Conservation (phyloP, 768 basidiomycete species). For the Omphalotus guepiniiformis region DNA sequence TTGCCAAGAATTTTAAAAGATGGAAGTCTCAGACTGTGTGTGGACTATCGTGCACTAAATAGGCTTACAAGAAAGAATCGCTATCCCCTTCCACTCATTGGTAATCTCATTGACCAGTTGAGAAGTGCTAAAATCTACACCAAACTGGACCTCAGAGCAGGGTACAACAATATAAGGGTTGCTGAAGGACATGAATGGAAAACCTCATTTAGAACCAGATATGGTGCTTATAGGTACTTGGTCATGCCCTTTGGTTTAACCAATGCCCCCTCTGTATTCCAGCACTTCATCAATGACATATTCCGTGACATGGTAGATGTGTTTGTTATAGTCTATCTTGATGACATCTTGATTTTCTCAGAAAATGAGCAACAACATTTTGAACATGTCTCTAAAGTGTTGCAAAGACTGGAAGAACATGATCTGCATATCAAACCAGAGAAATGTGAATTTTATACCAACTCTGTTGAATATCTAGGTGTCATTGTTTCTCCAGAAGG, state of each 20-base stretch:
- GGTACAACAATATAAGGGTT: constrained; percentile 40
- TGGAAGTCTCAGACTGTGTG: constrained; percentile 13
- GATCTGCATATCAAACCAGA: constrained; percentile 19
- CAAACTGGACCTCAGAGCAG: constrained; percentile 35
- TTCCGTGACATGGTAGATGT: constrained; percentile 21
- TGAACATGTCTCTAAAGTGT: constrained; percentile 12
- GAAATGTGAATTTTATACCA: constrained; percentile 20
- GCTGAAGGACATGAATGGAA: constrained; percentile 41
- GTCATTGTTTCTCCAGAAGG: neutral
- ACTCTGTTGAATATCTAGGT: constrained; percentile 17
- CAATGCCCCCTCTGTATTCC: constrained; percentile 26
- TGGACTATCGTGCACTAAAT: constrained; percentile 25
- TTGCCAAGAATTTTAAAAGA: constrained; percentile 23
- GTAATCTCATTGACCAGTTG: constrained; percentile 26
- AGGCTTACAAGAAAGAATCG: constrained; percentile 25
- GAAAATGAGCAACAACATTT: constrained; percentile 11
- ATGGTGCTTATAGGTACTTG: constrained; percentile 33
- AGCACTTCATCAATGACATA: constrained; percentile 34
- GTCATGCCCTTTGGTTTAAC: constrained; percentile 40
- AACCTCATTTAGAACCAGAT: constrained; percentile 33
- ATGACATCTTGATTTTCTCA: constrained; percentile 25
- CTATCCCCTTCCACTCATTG: constrained; percentile 32
- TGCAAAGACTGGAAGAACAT: constrained; percentile 16
- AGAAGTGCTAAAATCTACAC: constrained; percentile 24
- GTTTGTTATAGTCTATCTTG: constrained; percentile 27